phyloP scores from a whole-genome alignment of 495 filamentous ascomycete genomes.

The Parathielavia hyrcaniae region DNA sequence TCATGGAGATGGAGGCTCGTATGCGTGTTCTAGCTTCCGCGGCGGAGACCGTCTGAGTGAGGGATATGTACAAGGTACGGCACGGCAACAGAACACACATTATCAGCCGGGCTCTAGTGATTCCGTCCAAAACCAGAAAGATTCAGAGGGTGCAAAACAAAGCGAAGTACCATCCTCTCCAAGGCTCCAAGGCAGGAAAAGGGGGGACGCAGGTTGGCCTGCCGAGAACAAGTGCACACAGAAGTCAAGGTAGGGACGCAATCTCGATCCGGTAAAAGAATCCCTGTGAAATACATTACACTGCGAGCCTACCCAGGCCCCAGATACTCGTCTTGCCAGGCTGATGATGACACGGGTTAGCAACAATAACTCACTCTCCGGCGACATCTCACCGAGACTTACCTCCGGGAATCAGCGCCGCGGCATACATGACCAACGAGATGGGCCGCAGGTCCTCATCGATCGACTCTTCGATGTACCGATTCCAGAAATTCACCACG shows the following conservation, averaged over 20 bases:
- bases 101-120: too few species aligned
- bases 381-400: slow-evolving; percentile 25
- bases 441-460: slow-evolving; percentile 53
- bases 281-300: too few species aligned
- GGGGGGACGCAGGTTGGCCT: too few species aligned
- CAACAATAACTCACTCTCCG: not conserved
- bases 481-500: slow-evolving; percentile 51
- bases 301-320: not conserved
- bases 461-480: slow-evolving; percentile 38
- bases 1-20: not conserved
- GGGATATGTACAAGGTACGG: not conserved
- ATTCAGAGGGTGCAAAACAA: too few species aligned
- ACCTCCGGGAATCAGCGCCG: slow-evolving; percentile 58
- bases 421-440: slow-evolving; percentile 60
- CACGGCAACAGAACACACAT: not conserved
- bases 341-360: slow-evolving; percentile 1
- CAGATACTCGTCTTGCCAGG: slow-evolving; percentile 19
- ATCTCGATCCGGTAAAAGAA: too few species aligned
- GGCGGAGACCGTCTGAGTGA: not conserved
- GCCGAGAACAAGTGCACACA: too few species aligned
- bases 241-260: too few species aligned
- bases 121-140: too few species aligned
- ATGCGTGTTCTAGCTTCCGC: not conserved
- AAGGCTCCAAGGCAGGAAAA: too few species aligned
- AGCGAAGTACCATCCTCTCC: too few species aligned